Conservation (phyloP, 2,329 filamentous ascomycete species). For the Xylaria sp. region DNA sequence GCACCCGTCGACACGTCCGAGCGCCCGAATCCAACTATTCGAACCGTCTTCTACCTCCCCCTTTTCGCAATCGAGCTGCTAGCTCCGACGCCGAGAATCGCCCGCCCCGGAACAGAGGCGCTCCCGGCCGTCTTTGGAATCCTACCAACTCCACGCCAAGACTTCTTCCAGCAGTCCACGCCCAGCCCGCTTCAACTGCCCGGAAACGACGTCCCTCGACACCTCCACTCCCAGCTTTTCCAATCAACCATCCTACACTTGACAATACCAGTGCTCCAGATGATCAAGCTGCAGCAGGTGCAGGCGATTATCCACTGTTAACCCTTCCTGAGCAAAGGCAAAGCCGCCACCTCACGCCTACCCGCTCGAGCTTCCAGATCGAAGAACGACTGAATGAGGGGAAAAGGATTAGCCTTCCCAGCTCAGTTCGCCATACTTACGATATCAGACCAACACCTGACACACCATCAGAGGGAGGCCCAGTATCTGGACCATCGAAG, state of each 20-base stretch:
- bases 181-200: conserved; percentile 31
- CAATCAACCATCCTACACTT: conserved; percentile 53
- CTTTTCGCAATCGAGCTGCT: conserved; percentile 52
- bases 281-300: conserved; percentile 47
- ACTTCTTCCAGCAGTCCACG: conserved; percentile 36
- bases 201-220: conserved; percentile 57
- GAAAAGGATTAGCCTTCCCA: conserved; percentile 59
- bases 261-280: conserved; percentile 44
- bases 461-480: conserved; percentile 33
- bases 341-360: conserved; percentile 49
- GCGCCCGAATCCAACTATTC: conserved; percentile 27
- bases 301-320: conserved; percentile 58
- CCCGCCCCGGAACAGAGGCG: conserved; percentile 47
- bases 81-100: conserved; percentile 36
- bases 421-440: conserved; percentile 58
- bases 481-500: conserved; percentile 37
- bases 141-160: conserved; percentile 65
- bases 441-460: conserved; percentile 53
- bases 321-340: conserved; percentile 57
- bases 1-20: conserved; percentile 33
- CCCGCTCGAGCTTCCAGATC: conserved; percentile 57
- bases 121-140: conserved; percentile 63
- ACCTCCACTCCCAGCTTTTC: conserved; percentile 58
- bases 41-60: conserved; percentile 41
- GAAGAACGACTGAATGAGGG: conserved; percentile 53